Conservation (phyloP, 192 early-diverging fungal genomes). For the Backusella circina region DNA sequence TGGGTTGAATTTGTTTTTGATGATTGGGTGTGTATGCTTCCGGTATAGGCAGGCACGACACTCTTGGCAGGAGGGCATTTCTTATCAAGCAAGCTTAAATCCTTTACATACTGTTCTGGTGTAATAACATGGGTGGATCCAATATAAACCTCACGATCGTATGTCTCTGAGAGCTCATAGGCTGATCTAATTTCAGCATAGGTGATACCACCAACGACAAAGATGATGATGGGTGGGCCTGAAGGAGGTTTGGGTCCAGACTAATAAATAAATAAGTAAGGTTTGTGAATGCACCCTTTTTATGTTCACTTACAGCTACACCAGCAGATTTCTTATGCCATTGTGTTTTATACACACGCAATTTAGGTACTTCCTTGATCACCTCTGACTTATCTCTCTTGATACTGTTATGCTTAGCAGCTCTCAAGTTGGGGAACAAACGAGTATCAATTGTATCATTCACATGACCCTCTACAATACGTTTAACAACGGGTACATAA, state of each 20-base stretch:
- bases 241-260: conserved; percentile 34
- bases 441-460: conserved; percentile 51
- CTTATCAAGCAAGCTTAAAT: conserved; percentile 59
- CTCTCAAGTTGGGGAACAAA: conserved; percentile 60
- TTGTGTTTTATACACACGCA: conserved; percentile 36
- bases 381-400: conserved; percentile 19
- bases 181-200: conserved; percentile 72
- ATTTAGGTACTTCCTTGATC: conserved; percentile 21
- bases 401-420: conserved; percentile 33
- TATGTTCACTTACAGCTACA: conserved; percentile 12
- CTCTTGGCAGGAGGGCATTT: conserved; percentile 26
- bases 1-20: neutral
- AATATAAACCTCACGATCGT: conserved; percentile 67
- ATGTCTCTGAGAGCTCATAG: conserved; percentile 63
- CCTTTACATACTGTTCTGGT: conserved; percentile 64
- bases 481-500: conserved; percentile 74
- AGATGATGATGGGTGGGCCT: conserved; percentile 59
- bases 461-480: conserved; percentile 59
- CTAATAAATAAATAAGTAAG: conserved; percentile 23
- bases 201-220: conserved; percentile 80
- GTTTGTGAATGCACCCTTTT: neutral
- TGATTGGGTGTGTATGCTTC: neutral
- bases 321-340: conserved; percentile 36
- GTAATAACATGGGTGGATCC: conserved; percentile 55
- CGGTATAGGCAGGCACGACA: conserved; percentile 39